Evolutionary conservation across 306 rosid genomes (phyloP), one percentile per base, ranked within the genome.

Genomic region (Prunus dulcis): DNA sequence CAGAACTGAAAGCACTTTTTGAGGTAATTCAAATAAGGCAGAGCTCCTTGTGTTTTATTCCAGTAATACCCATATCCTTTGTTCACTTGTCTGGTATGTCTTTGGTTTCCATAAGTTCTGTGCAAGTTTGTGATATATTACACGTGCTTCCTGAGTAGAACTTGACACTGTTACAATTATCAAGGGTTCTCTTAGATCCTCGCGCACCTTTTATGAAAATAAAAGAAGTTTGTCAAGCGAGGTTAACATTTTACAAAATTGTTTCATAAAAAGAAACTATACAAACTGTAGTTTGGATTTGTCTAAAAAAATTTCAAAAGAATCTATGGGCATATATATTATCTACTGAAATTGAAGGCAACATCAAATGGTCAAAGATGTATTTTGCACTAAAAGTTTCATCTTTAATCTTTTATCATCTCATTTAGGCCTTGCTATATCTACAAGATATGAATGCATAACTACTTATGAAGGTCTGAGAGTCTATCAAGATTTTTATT

Each of bases 1-100:
- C 92, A n/a, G 97, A 93, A 84, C 84, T 93, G 76, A 91, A 73
- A 73, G 75, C 85, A 9, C 91, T 89, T 78, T 93, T 93, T 85
- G 97, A 93, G 97, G 97, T 93, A 82, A 73, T 78, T 74, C 20
- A 83, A 68, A 61, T 60, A 64, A 55, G 75, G 61, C 56, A 0
- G 13, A 74, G 67, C 76, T 72, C 73, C 57, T 66, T 64, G 65
- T 57, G 43, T 58, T 55, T 72, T 14, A 28, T 64, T 50, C 55
- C 30, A 72, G 78, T 63, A 14, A 27, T 67, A 18, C 45, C 38
- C 62, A 43, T 51, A 63, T 77, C 53, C 20, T 63, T 46, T 76
- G 9, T 62, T 70, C 9, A 58, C n/a, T 67, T 47, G 5, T 28
- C 67, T 32, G 46, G 18, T 25, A 49, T 22, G 15, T 7, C 32